A percentile compares a stretch with the other conserved stretches of the same genome.
phyloP scores from a whole-genome alignment of 345 rosid genomes.

The Ceriops decandra region DNA sequence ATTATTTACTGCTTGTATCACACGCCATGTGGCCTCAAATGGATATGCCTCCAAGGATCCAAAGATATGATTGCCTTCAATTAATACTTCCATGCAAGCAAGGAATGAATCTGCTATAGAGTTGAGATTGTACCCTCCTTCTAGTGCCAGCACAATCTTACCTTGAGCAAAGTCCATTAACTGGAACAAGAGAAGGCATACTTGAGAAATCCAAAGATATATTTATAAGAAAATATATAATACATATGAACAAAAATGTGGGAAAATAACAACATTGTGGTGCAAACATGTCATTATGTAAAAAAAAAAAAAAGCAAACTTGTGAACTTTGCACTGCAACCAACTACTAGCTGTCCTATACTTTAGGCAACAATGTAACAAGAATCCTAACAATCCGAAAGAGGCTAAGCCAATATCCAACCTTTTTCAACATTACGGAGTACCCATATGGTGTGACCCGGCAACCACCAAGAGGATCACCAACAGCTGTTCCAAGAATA shows the following conservation, averaged over 20 bases:
- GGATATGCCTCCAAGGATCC: conserved; percentile 73
- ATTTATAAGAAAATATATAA: too few species aligned
- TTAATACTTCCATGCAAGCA: conserved; percentile 82
- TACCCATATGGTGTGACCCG: conserved; percentile 79
- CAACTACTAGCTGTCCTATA: too few species aligned
- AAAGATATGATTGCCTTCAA: conserved; percentile 45
- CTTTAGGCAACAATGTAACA: not conserved
- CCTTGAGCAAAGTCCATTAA: conserved; percentile 83
- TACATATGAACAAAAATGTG: too few species aligned
- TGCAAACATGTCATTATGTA: not conserved
- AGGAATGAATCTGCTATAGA: conserved; percentile 81
- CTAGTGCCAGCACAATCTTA: conserved; percentile 77
- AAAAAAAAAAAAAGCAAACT: not conserved
- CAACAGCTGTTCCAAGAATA: conserved; percentile 52
- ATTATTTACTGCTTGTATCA: conserved; percentile 58
- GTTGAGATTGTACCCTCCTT: conserved; percentile 90
- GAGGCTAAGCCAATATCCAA: conserved; percentile 19
- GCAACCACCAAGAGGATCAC: conserved; percentile 94
- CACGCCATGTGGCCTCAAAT: conserved; percentile 85
- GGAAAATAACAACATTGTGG: too few species aligned
- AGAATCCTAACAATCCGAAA: not conserved
- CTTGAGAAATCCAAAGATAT: not conserved
- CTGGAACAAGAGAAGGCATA: conserved; percentile 28
- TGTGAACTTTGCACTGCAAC: not conserved
- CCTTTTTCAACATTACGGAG: conserved; percentile 75